Evolutionary conservation across 73 alveolate species (phyloP).

Genomic region (Paramecium pentaurelia): DNA sequence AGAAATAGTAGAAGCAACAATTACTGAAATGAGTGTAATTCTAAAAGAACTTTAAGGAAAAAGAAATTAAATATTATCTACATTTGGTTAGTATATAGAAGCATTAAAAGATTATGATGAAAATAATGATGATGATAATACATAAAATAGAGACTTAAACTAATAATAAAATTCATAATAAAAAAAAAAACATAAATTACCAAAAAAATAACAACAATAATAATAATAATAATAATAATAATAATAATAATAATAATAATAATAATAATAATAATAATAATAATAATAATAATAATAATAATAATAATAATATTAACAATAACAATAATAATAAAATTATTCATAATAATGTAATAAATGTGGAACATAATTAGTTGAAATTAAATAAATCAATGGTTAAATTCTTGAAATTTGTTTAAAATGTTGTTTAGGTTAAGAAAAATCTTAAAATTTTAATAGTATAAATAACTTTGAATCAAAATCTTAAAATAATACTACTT

Average conservation of each 20-base stretch:
- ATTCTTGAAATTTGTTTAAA: background rate
- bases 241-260: background rate
- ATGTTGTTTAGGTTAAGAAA: background rate
- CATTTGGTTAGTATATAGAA: slow-evolving; percentile 62
- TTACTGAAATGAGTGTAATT: slow-evolving; percentile 77
- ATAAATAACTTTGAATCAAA: background rate
- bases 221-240: background rate
- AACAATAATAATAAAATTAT: too few species aligned
- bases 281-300: too few species aligned
- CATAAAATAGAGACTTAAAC: background rate
- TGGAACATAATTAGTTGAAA: background rate
- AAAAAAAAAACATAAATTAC: background rate
- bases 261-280: background rate
- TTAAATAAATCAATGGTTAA: background rate
- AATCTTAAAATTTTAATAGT: background rate
- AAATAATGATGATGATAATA: slow-evolving; percentile 43
- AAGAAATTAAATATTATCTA: slow-evolving; percentile 58
- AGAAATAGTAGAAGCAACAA: slow-evolving; percentile 73
- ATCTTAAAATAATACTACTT: background rate
- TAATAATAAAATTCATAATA: background rate
- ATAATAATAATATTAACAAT: too few species aligned
- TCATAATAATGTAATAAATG: background rate
- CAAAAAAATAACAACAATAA: background rate
- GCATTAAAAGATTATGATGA: slow-evolving; percentile 68
- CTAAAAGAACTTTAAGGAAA: slow-evolving; percentile 67